phyloP scores from a whole-genome alignment of 2,329 filamentous ascomycete genomes.

The Myriosclerotinia duriaeana region DNA sequence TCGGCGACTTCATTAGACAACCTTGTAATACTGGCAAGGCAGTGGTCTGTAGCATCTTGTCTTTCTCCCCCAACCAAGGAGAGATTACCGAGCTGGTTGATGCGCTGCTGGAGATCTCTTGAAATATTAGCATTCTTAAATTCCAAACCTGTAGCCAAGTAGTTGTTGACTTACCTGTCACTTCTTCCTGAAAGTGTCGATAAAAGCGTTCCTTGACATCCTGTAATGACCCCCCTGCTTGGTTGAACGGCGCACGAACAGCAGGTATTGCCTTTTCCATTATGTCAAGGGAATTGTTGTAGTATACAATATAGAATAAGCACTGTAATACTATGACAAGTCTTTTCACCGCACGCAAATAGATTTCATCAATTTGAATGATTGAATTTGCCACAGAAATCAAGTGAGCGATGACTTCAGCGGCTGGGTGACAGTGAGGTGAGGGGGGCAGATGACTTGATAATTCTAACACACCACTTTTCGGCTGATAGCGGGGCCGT shows the following conservation, averaged over 20 bases:
- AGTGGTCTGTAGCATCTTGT: conserved; percentile 76
- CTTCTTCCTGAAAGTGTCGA: conserved; percentile 75
- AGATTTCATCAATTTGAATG: neutral
- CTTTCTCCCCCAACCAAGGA: conserved; percentile 70
- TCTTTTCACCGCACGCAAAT: neutral
- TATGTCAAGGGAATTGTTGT: neutral
- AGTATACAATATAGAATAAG: neutral
- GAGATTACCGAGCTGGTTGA: conserved; percentile 64
- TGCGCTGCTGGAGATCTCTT: conserved; percentile 73
- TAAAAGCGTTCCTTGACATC: conserved; percentile 78
- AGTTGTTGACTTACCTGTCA: conserved; percentile 57
- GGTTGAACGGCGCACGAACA: conserved; percentile 29
- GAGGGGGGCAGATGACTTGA: conserved; percentile 7
- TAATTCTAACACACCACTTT: conserved; percentile 14
- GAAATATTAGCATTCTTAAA: conserved; percentile 12
- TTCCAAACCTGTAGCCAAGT: neutral
- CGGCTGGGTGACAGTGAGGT: neutral
- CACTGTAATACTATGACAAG: neutral
- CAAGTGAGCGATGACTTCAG: conserved; percentile 3
- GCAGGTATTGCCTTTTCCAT: conserved; percentile 9
- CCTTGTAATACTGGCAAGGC: conserved; percentile 74
- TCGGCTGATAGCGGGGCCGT: conserved; percentile 3
- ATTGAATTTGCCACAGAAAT: neutral
- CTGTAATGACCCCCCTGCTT: conserved; percentile 26
- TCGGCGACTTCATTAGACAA: conserved; percentile 85